phyloP scores from a whole-genome alignment of 1,284 basidiomycete genomes.

The Naganishia sp. region DNA sequence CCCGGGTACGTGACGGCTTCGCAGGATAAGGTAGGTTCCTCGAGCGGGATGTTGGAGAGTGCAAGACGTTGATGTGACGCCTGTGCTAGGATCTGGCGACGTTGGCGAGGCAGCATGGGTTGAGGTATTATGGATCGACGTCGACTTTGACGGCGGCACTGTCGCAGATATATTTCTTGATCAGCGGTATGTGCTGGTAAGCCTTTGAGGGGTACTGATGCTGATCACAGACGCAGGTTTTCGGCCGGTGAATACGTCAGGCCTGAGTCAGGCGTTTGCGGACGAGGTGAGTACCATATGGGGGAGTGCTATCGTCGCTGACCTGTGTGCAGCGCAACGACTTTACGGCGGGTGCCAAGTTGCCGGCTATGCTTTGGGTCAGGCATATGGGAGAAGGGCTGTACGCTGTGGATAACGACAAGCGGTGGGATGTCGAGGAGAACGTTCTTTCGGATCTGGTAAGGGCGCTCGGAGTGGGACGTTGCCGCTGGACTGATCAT shows the following conservation, averaged over 20 bases:
- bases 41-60: neutral
- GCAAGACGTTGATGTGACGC: neutral
- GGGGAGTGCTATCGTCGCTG: neutral
- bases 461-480: constrained; percentile 38
- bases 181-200: constrained; percentile 53
- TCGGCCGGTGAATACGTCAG: constrained; percentile 63
- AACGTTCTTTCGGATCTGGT: constrained; percentile 82
- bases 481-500: constrained; percentile 24
- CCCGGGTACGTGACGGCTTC: constrained; percentile 79
- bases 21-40: constrained; percentile 64
- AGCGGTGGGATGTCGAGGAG: constrained; percentile 57
- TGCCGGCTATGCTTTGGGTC: constrained; percentile 73
- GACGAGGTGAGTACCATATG: constrained; percentile 59
- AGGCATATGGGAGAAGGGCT: constrained; percentile 59
- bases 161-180: constrained; percentile 82
- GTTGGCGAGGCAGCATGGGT: constrained; percentile 64
- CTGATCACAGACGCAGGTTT: constrained; percentile 56
- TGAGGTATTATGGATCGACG: constrained; percentile 80
- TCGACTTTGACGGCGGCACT: constrained; percentile 85
- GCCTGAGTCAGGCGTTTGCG: constrained; percentile 63
- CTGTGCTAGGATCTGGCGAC: constrained; percentile 63
- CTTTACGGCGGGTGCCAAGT: constrained; percentile 78
- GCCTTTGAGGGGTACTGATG: neutral
- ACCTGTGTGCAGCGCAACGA: constrained; percentile 57
- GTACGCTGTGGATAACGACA: constrained; percentile 79